These are phyloP conservation scores for Pleurotus tuoliensis DNA, from an alignment of 768 basidiomycete genomes.

Conservation along the genomic window DNA sequence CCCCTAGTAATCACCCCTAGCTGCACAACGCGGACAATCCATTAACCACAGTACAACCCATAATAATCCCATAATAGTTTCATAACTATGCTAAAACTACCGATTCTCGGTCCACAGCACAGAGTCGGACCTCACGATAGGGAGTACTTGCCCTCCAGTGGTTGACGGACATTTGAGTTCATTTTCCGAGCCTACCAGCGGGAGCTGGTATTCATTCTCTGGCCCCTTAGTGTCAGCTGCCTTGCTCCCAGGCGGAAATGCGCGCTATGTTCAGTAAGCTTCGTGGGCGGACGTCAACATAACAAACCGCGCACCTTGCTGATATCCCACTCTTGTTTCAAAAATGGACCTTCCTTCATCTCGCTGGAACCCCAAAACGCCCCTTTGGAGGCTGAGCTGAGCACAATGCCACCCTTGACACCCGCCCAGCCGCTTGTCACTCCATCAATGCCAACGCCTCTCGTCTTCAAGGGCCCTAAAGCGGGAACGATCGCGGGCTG, in stretches of 20 bases:
- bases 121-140: neutral
- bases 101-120: too few relatives aligned
- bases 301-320: neutral
- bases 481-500: too few relatives aligned
- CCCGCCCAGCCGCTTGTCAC: neutral
- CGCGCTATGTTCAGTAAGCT: too few relatives aligned
- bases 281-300: neutral
- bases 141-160: neutral
- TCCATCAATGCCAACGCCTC: too few relatives aligned
- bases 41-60: too few relatives aligned
- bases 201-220: neutral
- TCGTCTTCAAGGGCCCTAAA: too few relatives aligned
- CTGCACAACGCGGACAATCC: too few relatives aligned
- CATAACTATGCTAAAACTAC: too few relatives aligned
- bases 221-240: too few relatives aligned
- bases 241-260: too few relatives aligned
- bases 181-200: neutral
- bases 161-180: neutral
- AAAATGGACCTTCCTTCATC: neutral
- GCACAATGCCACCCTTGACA: neutral
- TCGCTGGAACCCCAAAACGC: neutral
- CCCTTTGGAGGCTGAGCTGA: neutral
- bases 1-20: too few relatives aligned
- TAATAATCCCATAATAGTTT: too few relatives aligned
- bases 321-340: neutral